phyloP scores from a whole-genome alignment of 2,329 filamentous ascomycete genomes.

The Septoria petroselini region DNA sequence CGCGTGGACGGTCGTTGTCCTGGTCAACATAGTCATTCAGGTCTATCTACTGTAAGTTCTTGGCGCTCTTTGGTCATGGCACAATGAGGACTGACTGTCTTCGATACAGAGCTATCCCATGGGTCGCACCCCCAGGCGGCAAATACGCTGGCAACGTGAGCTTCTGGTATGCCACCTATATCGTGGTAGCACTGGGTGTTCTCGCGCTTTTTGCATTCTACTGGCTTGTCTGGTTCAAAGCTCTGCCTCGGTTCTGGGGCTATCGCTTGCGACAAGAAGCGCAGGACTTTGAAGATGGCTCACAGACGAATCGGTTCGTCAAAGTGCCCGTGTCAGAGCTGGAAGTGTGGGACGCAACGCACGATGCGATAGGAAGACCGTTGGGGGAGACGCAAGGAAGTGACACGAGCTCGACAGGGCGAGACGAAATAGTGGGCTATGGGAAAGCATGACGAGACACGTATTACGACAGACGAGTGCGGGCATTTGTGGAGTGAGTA shows the following conservation, averaged over 20 bases:
- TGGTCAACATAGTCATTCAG: conserved; percentile 59
- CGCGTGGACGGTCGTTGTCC: conserved; percentile 57
- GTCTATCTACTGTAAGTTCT: conserved; percentile 52
- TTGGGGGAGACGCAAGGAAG: neutral
- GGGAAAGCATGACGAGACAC: neutral
- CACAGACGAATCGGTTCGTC: conserved; percentile 50
- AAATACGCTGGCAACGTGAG: conserved; percentile 61
- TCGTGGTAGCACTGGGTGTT: conserved; percentile 62
- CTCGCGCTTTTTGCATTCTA: conserved; percentile 58
- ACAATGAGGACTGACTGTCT: too few relatives aligned
- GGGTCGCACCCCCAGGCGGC: conserved; percentile 64
- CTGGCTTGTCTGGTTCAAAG: conserved; percentile 58
- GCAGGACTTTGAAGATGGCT: conserved; percentile 50
- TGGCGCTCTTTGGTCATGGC: too few relatives aligned
- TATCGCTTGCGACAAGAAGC: conserved; percentile 58
- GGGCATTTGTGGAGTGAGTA: too few relatives aligned
- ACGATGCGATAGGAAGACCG: conserved; percentile 47
- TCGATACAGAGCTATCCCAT: conserved; percentile 59
- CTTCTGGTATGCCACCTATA: conserved; percentile 72
- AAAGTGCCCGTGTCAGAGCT: conserved; percentile 54
- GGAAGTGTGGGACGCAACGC: conserved; percentile 55
- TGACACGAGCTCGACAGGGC: neutral
- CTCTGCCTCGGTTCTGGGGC: conserved; percentile 51
- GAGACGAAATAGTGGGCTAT: neutral
- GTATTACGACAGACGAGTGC: too few relatives aligned